These are phyloP conservation scores for Phytomonas francai DNA, from an alignment of 208 protist species.

Conservation along the genomic window DNA sequence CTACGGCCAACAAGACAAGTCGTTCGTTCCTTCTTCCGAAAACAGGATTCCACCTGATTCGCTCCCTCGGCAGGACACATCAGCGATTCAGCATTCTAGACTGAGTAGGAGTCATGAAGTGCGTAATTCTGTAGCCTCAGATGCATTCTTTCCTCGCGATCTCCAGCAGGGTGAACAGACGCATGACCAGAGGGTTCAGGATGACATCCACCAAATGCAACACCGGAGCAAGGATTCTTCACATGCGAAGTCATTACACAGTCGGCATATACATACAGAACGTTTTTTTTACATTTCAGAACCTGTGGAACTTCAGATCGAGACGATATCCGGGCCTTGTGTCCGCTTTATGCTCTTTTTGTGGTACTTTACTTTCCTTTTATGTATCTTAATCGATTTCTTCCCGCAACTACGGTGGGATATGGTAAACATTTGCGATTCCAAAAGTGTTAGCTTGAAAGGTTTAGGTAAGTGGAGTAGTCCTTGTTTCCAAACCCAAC, in stretches of 20 bases:
- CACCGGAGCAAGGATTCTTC: not conserved
- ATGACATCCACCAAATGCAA: not conserved
- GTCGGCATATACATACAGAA: not conserved
- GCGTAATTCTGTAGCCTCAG: not conserved
- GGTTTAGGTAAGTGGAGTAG: slow-evolving; percentile 16
- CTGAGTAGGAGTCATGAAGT: not conserved
- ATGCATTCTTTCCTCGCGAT: not conserved
- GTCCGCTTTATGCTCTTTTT: slow-evolving; percentile 30
- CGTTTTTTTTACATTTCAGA: slow-evolving; percentile 23
- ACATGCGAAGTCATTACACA: not conserved
- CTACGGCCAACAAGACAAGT: not conserved
- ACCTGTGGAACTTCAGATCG: slow-evolving; percentile 74
- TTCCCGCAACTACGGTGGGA: slow-evolving; percentile 50
- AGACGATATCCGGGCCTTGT: slow-evolving; percentile 43
- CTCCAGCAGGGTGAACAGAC: not conserved
- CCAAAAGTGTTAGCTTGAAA: not conserved
- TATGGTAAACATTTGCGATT: slow-evolving; percentile 52
- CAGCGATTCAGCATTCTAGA: not conserved
- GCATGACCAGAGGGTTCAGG: not conserved
- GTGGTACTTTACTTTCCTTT: slow-evolving; percentile 51
- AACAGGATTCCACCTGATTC: not conserved
- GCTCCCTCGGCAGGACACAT: not conserved
- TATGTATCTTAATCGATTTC: slow-evolving; percentile 42
- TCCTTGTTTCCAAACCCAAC: slow-evolving; percentile 9
- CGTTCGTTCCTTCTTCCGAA: not conserved